Evolutionary conservation across 2,329 filamentous ascomycete genomes (phyloP), one percentile per base, ranked within the genome.

Genomic region (Microsporum canis): DNA sequence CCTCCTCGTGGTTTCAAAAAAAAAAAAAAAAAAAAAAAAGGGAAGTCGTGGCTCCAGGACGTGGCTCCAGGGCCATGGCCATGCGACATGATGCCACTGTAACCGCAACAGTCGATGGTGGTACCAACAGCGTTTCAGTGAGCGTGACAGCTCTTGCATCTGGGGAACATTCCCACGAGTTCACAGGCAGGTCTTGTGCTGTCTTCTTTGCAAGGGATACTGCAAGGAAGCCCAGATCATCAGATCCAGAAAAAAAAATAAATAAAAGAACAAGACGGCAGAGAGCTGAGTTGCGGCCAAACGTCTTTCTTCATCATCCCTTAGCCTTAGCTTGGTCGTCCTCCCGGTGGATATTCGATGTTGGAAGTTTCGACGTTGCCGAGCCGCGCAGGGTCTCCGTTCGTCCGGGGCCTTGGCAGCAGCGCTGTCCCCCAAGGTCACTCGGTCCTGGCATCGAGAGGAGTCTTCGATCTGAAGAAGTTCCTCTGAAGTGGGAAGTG

Each of bases 41-140:
- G 17, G 17, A 23, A 23, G 39, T n/a, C 51, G 33, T 55, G 51
- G 51, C 33, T 34, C 51, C 29, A 36, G 14, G 51, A 23, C 51
- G 51, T 55, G 51, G 51, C 33, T 17, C 51, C 29, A 55, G 10
- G 51, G 14, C 23, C 51, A 31, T 36, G 12, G 51, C 7, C 29
- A 55, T 55, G 51, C 51, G 31, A 34, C 51, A 38, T 55, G 51
- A 55, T 34, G 51, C 51, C 51, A 63, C 59, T 63, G 62, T 61
- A 63, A 63, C 62, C 56, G 60, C 56, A 45, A 58, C 56, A 58
- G 62, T 60, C 33, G 51, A 61, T 43, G 60, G 62, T 63, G 61
- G 60, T 59, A 63, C 57, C 51, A 58, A 57, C 49, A 61, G 60
- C 57, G 56, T 60, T 38, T n/a, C 17, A 27, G 51, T 59, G 57